These are phyloP conservation scores for Fraxinus platypoda DNA, from an alignment of 305 asterid species.

Conservation along the genomic window DNA sequence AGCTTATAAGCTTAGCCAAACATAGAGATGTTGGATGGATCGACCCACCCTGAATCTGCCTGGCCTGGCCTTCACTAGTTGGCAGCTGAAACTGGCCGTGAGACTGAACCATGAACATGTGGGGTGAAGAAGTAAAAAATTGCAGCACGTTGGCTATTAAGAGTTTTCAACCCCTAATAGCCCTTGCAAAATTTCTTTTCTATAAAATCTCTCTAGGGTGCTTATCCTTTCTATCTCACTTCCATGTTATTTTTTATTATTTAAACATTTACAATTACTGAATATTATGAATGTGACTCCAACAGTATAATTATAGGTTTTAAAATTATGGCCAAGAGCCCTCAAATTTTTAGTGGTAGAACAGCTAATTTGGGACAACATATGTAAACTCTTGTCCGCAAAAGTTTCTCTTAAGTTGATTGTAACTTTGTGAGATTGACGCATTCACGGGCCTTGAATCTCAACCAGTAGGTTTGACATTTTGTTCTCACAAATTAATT, in stretches of 20 bases:
- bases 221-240: background rate
- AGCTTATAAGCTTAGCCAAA: background rate
- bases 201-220: background rate
- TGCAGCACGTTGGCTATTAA: background rate
- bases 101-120: background rate
- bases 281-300: background rate
- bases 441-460: background rate
- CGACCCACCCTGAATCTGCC: background rate
- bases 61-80: background rate
- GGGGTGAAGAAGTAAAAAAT: background rate
- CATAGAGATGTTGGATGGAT: background rate
- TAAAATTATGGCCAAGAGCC: background rate
- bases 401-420: background rate
- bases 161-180: background rate
- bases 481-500: background rate
- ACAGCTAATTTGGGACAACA: background rate
- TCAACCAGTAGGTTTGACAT: background rate
- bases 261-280: background rate
- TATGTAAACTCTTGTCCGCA: background rate
- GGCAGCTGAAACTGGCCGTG: background rate
- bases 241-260: background rate
- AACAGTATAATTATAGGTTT: background rate
- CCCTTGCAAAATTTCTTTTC: background rate
- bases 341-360: background rate
- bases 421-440: background rate